Conservation (phyloP, 2,329 filamentous ascomycete species). For the Clarireedia sp. region DNA sequence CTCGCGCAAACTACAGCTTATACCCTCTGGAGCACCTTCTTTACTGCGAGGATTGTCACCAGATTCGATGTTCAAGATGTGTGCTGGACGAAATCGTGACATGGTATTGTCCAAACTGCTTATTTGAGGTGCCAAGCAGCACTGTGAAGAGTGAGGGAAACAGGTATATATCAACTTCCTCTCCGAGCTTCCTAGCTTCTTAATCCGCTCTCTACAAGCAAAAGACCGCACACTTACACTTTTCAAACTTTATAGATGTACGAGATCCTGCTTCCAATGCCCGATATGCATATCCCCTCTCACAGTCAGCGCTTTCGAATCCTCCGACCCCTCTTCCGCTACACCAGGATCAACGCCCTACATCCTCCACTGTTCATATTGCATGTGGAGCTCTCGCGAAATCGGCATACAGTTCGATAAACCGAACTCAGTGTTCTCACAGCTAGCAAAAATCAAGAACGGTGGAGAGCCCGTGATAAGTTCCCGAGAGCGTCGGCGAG, state of each 20-base stretch:
- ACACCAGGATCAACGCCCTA: slow-evolving; percentile 47
- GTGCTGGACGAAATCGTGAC: slow-evolving; percentile 89
- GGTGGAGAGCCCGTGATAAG: slow-evolving; percentile 46
- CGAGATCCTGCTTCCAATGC: slow-evolving; percentile 91
- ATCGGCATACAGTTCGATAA: slow-evolving; percentile 87
- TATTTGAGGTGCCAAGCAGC: slow-evolving; percentile 93
- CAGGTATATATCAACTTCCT: slow-evolving; percentile 47
- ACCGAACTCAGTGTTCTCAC: slow-evolving; percentile 74
- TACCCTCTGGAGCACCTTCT: slow-evolving; percentile 90
- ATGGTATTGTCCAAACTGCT: slow-evolving; percentile 89
- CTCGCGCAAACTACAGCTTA: slow-evolving; percentile 82
- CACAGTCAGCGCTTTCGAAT: slow-evolving; percentile 62
- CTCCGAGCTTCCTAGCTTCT: not conserved
- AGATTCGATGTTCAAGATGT: slow-evolving; percentile 89
- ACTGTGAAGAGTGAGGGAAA: slow-evolving; percentile 90
- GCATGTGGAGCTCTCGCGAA: slow-evolving; percentile 85
- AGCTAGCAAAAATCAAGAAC: slow-evolving; percentile 65
- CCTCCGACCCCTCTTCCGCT: slow-evolving; percentile 26
- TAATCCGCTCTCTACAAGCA: not conserved
- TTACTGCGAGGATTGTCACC: slow-evolving; percentile 95
- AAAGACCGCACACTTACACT: not conserved
- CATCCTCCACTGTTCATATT: slow-evolving; percentile 80
- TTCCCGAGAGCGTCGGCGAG: slow-evolving; percentile 33
- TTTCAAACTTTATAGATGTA: slow-evolving; percentile 53
- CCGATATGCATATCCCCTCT: slow-evolving; percentile 80